Base-by-base conservation (phyloP, 176 grass and related monocot genomes). In the Triticum monococcum region DNA sequence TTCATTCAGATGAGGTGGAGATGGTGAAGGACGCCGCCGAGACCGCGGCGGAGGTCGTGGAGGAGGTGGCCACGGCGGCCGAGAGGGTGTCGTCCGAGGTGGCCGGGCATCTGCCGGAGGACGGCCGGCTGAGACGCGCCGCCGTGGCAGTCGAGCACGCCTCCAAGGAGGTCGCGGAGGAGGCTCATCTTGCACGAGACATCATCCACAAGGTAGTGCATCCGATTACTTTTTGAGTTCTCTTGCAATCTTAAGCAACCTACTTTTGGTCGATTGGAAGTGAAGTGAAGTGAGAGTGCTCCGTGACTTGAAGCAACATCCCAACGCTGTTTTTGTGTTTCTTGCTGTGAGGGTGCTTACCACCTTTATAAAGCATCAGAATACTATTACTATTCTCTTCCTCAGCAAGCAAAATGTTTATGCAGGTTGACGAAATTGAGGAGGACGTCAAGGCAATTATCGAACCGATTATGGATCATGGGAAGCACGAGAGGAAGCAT, bases 61-160 rank as follows among this genome's bases (percentile, higher is more conserved):
- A 98, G 82, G 87, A 89, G 23, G 81, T 87, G 4, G 93, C 93
- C 4, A 66, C 60, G 0, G 88, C 32, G n/a, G 78, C 74, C 5
- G 95, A 93, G 84, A 92, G 88, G 74, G 72, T 72, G 8, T 90
- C 91, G 20, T 78, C 90, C 8, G 45, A 95, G 80, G 81, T 90
- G 61, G 88, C 73, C 0, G 88, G 87, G 75, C 33, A 84, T 36
- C 68, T 93, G 63, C 87, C 87, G 0, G 83, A 87, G 52, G 46
- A 89, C 4, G 86, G 83, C 17, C 71, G 60, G 78, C 83, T 98
- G 14, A 89, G 88, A 80, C 32, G 81, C 0, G 86, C 88, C 5
- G 93, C 78, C 8, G 83, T 81, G 20, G 32, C 83, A 23, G 62
- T 93, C 1, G 93, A 98, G 88, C 85, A 86, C 5, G 82, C 79